phyloP scores from a whole-genome alignment of 345 rosid genomes.

The Mercurialis annua region DNA sequence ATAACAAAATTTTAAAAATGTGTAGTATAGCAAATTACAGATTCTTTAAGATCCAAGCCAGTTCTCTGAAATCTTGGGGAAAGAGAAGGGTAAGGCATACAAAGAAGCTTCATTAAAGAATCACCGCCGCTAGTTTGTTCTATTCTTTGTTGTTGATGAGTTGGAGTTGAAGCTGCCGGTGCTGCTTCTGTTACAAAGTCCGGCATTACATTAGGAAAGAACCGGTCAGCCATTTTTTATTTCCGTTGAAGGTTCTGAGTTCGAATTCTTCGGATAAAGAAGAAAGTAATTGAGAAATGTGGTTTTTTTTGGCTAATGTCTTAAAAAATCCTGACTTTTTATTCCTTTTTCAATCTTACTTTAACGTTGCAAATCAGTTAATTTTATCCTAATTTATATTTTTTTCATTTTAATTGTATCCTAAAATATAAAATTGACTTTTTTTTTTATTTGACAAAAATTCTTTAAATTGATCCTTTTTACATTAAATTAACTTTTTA shows the following conservation, averaged over 20 bases:
- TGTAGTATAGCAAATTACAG: slow-evolving; percentile 37
- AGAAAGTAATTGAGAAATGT: no score
- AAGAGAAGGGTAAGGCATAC: slow-evolving; percentile 55
- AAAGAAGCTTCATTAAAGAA: slow-evolving; percentile 57
- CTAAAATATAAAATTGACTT: no score
- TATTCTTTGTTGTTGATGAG: slow-evolving; percentile 2
- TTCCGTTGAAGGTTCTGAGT: neutral
- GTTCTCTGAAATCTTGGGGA: slow-evolving; percentile 51
- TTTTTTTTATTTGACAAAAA: no score
- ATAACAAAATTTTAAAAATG: neutral
- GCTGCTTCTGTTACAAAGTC: slow-evolving; percentile 40
- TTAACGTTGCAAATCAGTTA: no score
- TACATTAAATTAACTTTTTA: no score
- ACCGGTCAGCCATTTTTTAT: slow-evolving; percentile 56
- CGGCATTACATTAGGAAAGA: slow-evolving; percentile 59
- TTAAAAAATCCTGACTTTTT: no score
- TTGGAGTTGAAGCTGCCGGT: neutral
- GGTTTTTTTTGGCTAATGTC: no score
- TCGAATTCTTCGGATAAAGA: no score
- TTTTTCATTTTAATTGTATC: no score
- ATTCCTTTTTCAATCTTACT: no score
- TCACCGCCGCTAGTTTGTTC: slow-evolving; percentile 24
- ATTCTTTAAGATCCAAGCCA: slow-evolving; percentile 74
- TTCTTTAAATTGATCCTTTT: no score
- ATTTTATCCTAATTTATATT: no score